Percentiles rank a stretch among this genome's conserved stretches.
Evolutionary conservation across 1,284 basidiomycete genomes (phyloP).

Genomic region (Exobasidium rhododendri): DNA sequence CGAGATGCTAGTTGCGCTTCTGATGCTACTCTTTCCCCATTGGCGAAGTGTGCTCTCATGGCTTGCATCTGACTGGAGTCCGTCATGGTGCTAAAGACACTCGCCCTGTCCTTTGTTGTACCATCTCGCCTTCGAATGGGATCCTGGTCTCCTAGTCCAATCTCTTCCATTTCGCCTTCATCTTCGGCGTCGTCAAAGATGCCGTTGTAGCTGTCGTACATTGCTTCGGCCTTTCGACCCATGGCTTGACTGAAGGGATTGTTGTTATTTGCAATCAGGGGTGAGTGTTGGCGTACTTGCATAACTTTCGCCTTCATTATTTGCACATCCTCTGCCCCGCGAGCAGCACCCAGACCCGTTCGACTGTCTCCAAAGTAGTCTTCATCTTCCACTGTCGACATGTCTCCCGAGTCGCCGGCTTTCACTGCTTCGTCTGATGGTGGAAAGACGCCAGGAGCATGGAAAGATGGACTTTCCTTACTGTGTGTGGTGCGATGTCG

Average conservation of each 20-base stretch:
- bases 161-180: slow-evolving; percentile 9
- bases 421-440: slow-evolving; percentile 16
- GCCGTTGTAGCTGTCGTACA: neutral
- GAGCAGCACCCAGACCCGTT: neutral
- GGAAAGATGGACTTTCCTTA: slow-evolving; percentile 41
- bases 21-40: neutral
- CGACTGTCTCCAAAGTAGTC: slow-evolving; percentile 4
- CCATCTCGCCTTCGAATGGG: neutral
- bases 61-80: slow-evolving; percentile 10
- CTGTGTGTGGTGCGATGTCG: slow-evolving; percentile 41
- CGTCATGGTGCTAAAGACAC: slow-evolving; percentile 14
- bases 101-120: slow-evolving; percentile 6
- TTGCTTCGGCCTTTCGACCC: neutral
- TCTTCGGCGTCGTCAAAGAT: slow-evolving; percentile 44
- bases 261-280: neutral
- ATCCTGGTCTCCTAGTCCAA: neutral
- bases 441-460: slow-evolving; percentile 29
- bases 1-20: neutral
- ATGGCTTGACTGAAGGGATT: slow-evolving; percentile 5
- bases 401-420: neutral
- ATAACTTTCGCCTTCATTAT: slow-evolving; percentile 12
- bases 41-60: slow-evolving; percentile 12
- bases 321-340: slow-evolving; percentile 9
- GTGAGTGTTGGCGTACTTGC: slow-evolving; percentile 11
- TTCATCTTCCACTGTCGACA: neutral